Base-by-base conservation (phyloP, 768 basidiomycete genomes). In the Amanita molliuscula region DNA sequence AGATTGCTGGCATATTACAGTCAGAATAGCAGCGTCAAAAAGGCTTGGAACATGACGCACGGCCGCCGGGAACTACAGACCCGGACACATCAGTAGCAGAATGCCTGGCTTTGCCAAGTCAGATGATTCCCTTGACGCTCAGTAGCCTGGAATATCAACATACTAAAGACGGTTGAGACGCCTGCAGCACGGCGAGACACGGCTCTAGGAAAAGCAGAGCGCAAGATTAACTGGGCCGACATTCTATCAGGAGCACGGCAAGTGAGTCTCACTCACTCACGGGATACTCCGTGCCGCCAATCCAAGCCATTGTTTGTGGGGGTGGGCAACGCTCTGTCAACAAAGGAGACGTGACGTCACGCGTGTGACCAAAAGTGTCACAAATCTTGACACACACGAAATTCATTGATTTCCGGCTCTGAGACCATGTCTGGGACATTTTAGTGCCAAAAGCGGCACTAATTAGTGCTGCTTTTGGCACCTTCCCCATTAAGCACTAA, bases 1-100 rank as follows among this genome's bases (percentile, higher is more conserved):
- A 79, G 61, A 96, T 78, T 52, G 93, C 92, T 90, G 54, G 25
- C 13, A n/a, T 18, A 21, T 11, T 7, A 25, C 6, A 25, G 26
- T 28, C 13, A 36, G 26, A 8, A 25, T n/a, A 13, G 11, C 26
- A 7, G 26, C 9, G 8, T 34, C 6, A n/a, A 31, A 13, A 18
- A 4, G 25, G n/a, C 18, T 18, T 20, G 33, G 21, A 18, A 16
- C 11, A 25, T 5, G 26, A 50, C 49, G 41, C 41, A 50, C 49
- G 49, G 36, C 49, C 49, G 13, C 49, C 49, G 7, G 49, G 49
- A 18, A 49, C 40, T 23, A 50, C 49, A 40, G 40, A 15, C 8
- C 31, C 41, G 15, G 40, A 43, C 16, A 31, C 41, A 44, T 50
- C 49, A 3, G 49, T 43, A 13, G 31, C 16, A 35, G 31, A 18